These are phyloP conservation scores for Vaccinium darrowii DNA, from an alignment of 148 eudicot genomes.

Conservation along the genomic window DNA sequence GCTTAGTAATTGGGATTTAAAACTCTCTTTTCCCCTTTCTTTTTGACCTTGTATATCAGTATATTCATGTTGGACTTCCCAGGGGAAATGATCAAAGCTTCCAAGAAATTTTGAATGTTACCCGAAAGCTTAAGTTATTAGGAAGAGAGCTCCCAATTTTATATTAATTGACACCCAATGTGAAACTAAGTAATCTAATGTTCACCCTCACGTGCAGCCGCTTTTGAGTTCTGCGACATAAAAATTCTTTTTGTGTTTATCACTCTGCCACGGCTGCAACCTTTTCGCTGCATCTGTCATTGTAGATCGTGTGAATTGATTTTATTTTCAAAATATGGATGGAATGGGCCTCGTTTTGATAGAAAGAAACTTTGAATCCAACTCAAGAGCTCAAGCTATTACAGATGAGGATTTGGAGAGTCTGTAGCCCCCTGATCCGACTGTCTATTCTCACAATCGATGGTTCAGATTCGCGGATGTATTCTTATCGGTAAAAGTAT, in stretches of 20 bases:
- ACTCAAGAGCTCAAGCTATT: neutral
- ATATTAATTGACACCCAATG: too few species aligned
- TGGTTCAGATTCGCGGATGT: too few species aligned
- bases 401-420: too few species aligned
- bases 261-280: neutral
- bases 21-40: neutral
- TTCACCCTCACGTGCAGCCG: too few species aligned
- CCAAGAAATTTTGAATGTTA: neutral
- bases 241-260: neutral
- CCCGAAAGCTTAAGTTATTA: neutral
- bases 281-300: neutral
- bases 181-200: too few species aligned
- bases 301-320: neutral
- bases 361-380: neutral
- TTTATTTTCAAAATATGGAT: neutral
- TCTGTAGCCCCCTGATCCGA: too few species aligned
- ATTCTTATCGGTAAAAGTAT: too few species aligned
- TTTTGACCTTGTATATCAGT: neutral
- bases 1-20: neutral
- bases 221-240: too few species aligned
- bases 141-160: neutral
- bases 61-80: neutral
- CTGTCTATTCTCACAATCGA: too few species aligned
- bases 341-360: neutral
- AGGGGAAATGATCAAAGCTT: neutral